phyloP scores from a whole-genome alignment of 2,329 filamentous ascomycete genomes.

The Dendrostoma leiphaemia region DNA sequence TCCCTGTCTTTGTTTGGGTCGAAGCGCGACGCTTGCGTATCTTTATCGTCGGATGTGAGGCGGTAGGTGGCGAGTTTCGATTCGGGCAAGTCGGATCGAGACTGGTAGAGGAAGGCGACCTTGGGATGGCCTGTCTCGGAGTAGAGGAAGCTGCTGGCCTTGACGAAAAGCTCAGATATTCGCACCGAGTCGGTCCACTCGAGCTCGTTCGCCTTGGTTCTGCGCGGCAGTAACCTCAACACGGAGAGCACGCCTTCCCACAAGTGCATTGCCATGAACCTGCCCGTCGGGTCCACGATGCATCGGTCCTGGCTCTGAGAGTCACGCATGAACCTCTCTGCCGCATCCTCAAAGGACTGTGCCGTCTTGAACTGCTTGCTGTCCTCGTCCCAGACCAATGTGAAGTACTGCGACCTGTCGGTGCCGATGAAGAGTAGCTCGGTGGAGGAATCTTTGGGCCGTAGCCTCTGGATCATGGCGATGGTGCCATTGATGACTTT shows the following conservation, averaged over 20 bases:
- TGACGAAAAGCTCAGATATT: conserved; percentile 59
- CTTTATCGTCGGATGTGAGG: conserved; percentile 57
- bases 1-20: conserved; percentile 55
- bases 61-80: conserved; percentile 58
- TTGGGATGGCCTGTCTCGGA: conserved; percentile 57
- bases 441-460: conserved; percentile 68
- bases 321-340: conserved; percentile 66
- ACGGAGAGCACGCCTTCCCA: conserved; percentile 61
- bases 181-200: conserved; percentile 54
- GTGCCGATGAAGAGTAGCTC: conserved; percentile 93
- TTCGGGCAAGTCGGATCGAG: conserved; percentile 48
- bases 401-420: conserved; percentile 87
- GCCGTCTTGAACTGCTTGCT: conserved; percentile 49
- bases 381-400: conserved; percentile 73
- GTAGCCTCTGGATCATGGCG: conserved; percentile 78
- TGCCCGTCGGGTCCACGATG: conserved; percentile 76
- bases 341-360: conserved; percentile 49
- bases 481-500: conserved; percentile 82
- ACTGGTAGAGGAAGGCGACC: conserved; percentile 59
- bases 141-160: conserved; percentile 55
- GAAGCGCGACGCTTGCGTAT: conserved; percentile 52
- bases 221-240: conserved; percentile 47
- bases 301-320: conserved; percentile 81
- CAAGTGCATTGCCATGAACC: conserved; percentile 55
- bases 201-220: conserved; percentile 42